phyloP scores from a whole-genome alignment of 2,329 filamentous ascomycete species.

The Purpureocillium takamizusanense region DNA sequence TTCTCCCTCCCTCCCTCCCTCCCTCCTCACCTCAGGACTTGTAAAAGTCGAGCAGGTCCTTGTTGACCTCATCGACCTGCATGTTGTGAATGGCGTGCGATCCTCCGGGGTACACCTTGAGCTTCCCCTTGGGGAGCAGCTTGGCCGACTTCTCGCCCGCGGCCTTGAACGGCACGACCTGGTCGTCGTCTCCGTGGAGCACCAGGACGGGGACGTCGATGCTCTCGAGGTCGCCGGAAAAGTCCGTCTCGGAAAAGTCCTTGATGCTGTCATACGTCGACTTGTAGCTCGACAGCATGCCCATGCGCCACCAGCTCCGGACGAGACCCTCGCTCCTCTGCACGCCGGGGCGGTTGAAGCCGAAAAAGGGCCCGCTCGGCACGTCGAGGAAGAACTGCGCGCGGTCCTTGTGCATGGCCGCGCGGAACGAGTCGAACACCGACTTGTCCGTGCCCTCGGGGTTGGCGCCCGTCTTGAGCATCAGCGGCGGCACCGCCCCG shows the following conservation, averaged over 20 bases:
- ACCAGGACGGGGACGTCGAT: no score
- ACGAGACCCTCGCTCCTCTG: slow-evolving; percentile 22
- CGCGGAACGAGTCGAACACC: no score
- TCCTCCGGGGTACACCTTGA: slow-evolving; percentile 29
- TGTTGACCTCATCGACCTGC: slow-evolving; percentile 23
- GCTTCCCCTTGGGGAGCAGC: slow-evolving; percentile 22
- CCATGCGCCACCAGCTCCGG: slow-evolving; percentile 28
- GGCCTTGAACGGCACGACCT: slow-evolving; percentile 10
- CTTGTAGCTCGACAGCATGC: slow-evolving; percentile 28
- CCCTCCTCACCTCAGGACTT: no score
- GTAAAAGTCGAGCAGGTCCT: slow-evolving; percentile 24
- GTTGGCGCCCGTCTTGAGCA: no score
- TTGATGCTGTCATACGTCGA: slow-evolving; percentile 26
- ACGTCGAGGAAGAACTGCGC: slow-evolving; percentile 48
- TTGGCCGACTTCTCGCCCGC: slow-evolving; percentile 28
- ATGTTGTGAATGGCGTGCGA: slow-evolving; percentile 28
- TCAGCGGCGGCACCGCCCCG: no score
- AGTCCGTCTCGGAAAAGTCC: no score
- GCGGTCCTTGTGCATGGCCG: no score
- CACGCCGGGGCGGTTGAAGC: slow-evolving; percentile 29
- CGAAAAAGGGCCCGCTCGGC: slow-evolving; percentile 57
- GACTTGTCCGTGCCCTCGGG: no score
- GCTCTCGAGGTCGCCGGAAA: no score
- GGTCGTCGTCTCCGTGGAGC: no score
- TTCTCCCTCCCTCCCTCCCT: no score